phyloP scores from a whole-genome alignment of 164 flowering plant species.

The Houttuynia cordata region DNA sequence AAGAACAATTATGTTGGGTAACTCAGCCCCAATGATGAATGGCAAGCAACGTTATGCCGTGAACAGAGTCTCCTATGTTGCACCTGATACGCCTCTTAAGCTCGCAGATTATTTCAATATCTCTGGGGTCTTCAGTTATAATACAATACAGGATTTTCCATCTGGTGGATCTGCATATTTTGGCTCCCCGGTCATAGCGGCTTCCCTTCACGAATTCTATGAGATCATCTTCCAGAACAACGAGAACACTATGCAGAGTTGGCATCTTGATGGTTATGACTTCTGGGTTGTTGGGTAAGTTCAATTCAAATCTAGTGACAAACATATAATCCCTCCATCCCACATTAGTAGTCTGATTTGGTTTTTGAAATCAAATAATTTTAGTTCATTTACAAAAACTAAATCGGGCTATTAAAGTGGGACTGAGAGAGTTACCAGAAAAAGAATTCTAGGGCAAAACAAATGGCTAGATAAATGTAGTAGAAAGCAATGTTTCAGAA shows the following conservation, averaged over 20 bases:
- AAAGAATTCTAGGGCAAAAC: no score
- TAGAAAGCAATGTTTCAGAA: no score
- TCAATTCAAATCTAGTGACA: neutral
- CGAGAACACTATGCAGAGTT: constrained; percentile 48
- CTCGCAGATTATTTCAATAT: constrained; percentile 64
- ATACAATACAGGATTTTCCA: constrained; percentile 29
- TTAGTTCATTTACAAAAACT: no score
- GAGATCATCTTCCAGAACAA: constrained; percentile 73
- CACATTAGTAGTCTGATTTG: no score
- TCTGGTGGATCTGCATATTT: constrained; percentile 20
- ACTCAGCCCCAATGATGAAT: constrained; percentile 27
- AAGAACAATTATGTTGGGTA: constrained; percentile 37
- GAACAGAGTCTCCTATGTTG: constrained; percentile 42
- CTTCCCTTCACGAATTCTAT: constrained; percentile 39
- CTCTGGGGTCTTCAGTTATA: constrained; percentile 40
- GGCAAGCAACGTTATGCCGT: constrained; percentile 48
- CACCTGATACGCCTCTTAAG: constrained; percentile 63
- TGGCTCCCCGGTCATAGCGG: constrained; percentile 35
- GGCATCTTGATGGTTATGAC: constrained; percentile 61
- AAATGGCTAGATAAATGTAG: no score
- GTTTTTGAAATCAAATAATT: no score
- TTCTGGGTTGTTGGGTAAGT: constrained; percentile 64
- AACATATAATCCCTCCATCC: no score
- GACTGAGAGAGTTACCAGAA: no score
- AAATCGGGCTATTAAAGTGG: no score